Conservation (phyloP, 2,329 filamentous ascomycete genomes). For the Ophiostoma piceae region DNA sequence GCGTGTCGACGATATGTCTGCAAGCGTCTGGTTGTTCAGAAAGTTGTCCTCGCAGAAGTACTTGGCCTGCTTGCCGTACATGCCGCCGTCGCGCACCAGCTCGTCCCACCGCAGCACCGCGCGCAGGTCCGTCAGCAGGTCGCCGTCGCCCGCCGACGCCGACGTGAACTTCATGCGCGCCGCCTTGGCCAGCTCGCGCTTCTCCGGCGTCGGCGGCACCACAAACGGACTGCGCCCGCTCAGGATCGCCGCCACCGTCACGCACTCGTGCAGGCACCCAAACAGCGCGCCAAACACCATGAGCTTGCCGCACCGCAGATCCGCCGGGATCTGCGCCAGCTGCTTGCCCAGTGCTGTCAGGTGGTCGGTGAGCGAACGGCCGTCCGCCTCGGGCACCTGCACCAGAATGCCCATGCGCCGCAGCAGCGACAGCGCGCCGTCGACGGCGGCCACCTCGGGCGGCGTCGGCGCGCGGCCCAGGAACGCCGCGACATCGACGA, state of each 20-base stretch:
- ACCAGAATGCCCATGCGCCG: conserved; percentile 78
- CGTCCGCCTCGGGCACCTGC: conserved; percentile 47
- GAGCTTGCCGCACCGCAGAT: conserved; percentile 86
- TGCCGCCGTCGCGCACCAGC: conserved; percentile 48
- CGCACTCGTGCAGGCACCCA: conserved; percentile 79
- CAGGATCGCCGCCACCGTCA: conserved; percentile 88
- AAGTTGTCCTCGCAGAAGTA: conserved; percentile 82
- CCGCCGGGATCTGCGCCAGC: conserved; percentile 90
- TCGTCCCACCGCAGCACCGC: conserved; percentile 79
- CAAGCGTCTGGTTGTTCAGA: conserved; percentile 74
- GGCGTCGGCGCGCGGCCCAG: conserved; percentile 83
- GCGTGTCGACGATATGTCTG: conserved; percentile 81
- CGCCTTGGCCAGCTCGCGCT: conserved; percentile 73
- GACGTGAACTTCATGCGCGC: conserved; percentile 66
- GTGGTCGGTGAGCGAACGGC: conserved; percentile 43
- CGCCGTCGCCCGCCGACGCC: conserved; percentile 63
- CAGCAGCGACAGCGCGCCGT: conserved; percentile 74
- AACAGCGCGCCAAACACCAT: conserved; percentile 95
- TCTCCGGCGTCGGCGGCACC: conserved; percentile 66
- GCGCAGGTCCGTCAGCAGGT: conserved; percentile 78
- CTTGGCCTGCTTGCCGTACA: conserved; percentile 59
- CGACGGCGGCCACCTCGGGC: conserved; percentile 76
- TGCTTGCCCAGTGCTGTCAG: conserved; percentile 88
- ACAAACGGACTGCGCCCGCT: conserved; percentile 75
- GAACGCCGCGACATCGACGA: conserved; percentile 74